phyloP scores from a whole-genome alignment of 768 basidiomycete species.

The Psilocybe subaeruginosa region DNA sequence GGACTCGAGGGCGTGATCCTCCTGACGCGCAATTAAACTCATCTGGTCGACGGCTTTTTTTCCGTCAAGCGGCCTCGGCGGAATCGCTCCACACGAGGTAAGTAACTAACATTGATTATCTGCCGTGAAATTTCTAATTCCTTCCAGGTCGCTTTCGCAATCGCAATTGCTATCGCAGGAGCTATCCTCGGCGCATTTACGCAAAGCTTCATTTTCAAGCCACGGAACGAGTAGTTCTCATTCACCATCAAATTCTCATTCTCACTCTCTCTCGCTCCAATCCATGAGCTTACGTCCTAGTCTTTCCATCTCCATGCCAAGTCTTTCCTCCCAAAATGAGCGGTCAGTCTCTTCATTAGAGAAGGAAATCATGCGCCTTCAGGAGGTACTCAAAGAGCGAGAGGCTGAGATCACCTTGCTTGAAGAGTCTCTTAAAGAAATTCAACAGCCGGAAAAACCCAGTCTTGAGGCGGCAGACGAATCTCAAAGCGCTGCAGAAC shows the following conservation, averaged over 20 bases:
- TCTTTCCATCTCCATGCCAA: conserved; percentile 60
- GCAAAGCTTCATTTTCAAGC: conserved; percentile 81
- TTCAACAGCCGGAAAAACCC: conserved; percentile 27
- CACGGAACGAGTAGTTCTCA: conserved; percentile 69
- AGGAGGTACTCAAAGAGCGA: conserved; percentile 88
- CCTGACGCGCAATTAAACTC: conserved; percentile 52
- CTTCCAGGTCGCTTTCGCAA: conserved; percentile 82
- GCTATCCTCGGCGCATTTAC: conserved; percentile 85
- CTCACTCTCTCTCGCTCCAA: conserved; percentile 50
- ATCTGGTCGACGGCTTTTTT: conserved; percentile 74
- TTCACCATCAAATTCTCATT: conserved; percentile 66
- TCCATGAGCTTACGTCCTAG: conserved; percentile 48
- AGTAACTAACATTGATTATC: conserved; percentile 17
- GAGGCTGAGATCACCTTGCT: conserved; percentile 88
- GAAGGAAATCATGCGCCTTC: conserved; percentile 93
- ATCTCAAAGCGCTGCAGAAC: conserved; percentile 17
- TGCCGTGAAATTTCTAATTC: conserved; percentile 14
- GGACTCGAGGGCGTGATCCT: conserved; percentile 50
- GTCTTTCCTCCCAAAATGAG: conserved; percentile 49
- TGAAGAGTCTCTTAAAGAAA: conserved; percentile 56
- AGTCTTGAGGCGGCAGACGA: conserved; percentile 10
- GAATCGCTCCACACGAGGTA: conserved; percentile 90
- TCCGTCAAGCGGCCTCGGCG: conserved; percentile 83
- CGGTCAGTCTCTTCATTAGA: conserved; percentile 86
- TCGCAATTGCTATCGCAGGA: conserved; percentile 98